Base-by-base conservation (phyloP, 1,139 yeast genomes). In the Pichia sp. region DNA sequence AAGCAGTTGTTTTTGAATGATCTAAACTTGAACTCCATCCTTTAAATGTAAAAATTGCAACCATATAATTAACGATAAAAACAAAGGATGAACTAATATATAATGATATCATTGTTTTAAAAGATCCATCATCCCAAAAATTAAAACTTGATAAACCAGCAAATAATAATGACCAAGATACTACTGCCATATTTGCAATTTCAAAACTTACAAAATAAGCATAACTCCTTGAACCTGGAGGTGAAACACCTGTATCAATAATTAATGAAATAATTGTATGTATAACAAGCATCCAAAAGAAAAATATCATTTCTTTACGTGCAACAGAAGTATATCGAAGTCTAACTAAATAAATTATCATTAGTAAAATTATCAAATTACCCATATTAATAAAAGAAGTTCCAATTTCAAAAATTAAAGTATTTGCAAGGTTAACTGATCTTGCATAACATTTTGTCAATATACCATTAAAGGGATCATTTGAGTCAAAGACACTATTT, bases 281-380 rank as follows among this genome's bases (percentile, higher is more conserved):
- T 1, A 77, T 70, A 36, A 82, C 67, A 52, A 75, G 71, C 39
- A 78, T 57, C 63, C 83, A 80, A 62, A 81, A 83, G 59, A 86
- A 82, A 55, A 76, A 78, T 47, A 87, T 67, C 80, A 89, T 85
- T 60, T 92, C 98, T 16, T 79, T 72, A 51, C 97, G 73, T 2
- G 97, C 97, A 49, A 92, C 90, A 20, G 97, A 97, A 0, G 97
- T 92, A 61, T 85, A 90, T 67, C 90, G 87, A 48, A 82, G 71
- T 58, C 90, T 72, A 39, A 89, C 80, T 55, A 84, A 82, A 68
- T 81, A 84, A n/a, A 89, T 71, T 49, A 90, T 85, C 54, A 87
- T 73, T 43, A 82, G 68, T 35, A 84, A 56, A 36, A 87, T 75
- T 4, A 74, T 63, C 34, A 92, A 67, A 0, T 89, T 80, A 2